These are phyloP conservation scores for Bjerkandera adusta DNA, from an alignment of 1,284 basidiomycete genomes.

Conservation along the genomic window DNA sequence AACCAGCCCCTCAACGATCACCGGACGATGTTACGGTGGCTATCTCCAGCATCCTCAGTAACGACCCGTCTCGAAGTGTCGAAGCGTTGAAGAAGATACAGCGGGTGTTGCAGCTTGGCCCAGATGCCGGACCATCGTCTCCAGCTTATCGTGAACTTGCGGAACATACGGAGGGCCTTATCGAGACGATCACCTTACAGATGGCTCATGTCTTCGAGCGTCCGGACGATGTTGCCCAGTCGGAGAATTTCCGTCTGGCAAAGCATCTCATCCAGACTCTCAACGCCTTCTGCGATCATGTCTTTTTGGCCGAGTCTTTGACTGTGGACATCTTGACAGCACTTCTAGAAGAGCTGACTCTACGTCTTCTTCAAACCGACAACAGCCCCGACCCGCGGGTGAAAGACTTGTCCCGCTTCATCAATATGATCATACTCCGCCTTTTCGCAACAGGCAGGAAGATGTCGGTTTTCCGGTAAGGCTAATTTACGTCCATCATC, in stretches of 20 bases:
- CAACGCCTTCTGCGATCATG: conserved; percentile 88
- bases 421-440: conserved; percentile 97
- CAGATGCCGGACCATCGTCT: conserved; percentile 67
- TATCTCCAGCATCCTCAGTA: conserved; percentile 83
- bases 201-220: conserved; percentile 88
- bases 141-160: conserved; percentile 75
- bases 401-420: conserved; percentile 90
- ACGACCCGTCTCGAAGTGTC: conserved; percentile 84
- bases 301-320: conserved; percentile 77
- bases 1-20: conserved; percentile 21
- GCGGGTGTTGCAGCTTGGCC: conserved; percentile 71
- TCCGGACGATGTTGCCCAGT: conserved; percentile 67
- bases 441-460: conserved; percentile 89
- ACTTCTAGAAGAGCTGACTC: conserved; percentile 83
- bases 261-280: conserved; percentile 96
- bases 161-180: conserved; percentile 81
- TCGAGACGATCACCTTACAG: conserved; percentile 85
- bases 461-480: conserved; percentile 90
- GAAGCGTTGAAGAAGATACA: conserved; percentile 93
- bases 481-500: conserved; percentile 8
- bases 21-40: conserved; percentile 68
- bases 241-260: conserved; percentile 84
- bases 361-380: conserved; percentile 89
- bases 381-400: conserved; percentile 74
- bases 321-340: conserved; percentile 78